Conservation (phyloP, 495 filamentous ascomycete genomes). For the Talaromyces borbonicus region DNA sequence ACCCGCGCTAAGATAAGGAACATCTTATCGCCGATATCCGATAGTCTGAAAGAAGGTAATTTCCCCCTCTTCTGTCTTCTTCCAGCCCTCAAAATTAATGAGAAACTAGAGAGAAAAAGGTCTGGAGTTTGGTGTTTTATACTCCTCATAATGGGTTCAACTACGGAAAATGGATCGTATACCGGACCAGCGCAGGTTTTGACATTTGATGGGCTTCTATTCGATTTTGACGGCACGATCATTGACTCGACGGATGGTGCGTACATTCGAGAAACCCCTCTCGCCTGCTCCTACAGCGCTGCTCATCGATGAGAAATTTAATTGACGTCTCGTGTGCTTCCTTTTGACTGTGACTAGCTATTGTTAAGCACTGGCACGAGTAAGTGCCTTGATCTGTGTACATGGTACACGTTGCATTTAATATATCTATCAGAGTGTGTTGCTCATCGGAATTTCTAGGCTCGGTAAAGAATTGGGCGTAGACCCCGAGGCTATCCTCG, state of each 20-base stretch:
- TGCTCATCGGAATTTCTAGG: conserved; percentile 32
- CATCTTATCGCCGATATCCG: conserved; percentile 32
- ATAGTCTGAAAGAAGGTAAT: conserved; percentile 6
- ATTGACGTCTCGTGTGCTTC: not conserved
- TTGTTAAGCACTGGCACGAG: conserved; percentile 88
- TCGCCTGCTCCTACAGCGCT: not conserved
- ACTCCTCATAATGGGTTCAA: conserved; percentile 19
- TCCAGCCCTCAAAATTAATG: no score
- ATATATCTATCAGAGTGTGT: not conserved
- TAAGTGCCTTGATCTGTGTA: conserved; percentile 31
- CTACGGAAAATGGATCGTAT: conserved; percentile 33
- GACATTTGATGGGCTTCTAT: conserved; percentile 69
- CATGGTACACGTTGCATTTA: not conserved
- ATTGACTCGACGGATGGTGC: conserved; percentile 37
- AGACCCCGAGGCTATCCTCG: conserved; percentile 68
- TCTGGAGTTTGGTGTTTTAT: no score
- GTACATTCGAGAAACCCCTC: not conserved
- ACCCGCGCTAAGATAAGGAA: conserved; percentile 35
- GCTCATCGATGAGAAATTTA: not conserved
- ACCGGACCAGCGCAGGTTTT: conserved; percentile 48
- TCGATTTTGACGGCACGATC: conserved; percentile 76
- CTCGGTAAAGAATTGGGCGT: conserved; percentile 76
- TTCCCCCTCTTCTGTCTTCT: not conserved
- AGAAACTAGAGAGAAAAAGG: no score
- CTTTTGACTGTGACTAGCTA: conserved; percentile 53